Evolutionary conservation across 2,329 filamentous ascomycete species (phyloP).

Genomic region (Aspergillus cejpii): DNA sequence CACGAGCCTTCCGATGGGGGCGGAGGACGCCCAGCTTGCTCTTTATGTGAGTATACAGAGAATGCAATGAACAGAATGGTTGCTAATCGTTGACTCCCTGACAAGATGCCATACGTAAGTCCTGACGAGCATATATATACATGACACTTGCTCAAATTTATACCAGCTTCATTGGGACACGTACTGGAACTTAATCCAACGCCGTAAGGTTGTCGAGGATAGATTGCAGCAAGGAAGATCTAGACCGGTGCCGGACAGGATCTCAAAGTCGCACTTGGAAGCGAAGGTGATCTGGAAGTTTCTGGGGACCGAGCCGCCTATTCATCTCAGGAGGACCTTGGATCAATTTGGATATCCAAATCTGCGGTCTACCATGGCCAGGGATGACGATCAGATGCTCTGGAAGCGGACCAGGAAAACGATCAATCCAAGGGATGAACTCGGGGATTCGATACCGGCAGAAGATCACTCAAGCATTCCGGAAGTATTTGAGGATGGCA

Average conservation of each 20-base stretch:
- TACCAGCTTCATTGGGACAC: slow-evolving; percentile 57
- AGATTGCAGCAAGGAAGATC: slow-evolving; percentile 51
- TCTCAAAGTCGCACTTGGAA: slow-evolving; percentile 52
- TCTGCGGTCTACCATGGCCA: slow-evolving; percentile 52
- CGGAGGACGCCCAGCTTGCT: slow-evolving; percentile 23
- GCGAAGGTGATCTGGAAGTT: slow-evolving; percentile 58
- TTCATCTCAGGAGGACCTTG: slow-evolving; percentile 56
- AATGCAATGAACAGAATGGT: neutral
- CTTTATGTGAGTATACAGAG: slow-evolving; percentile 24
- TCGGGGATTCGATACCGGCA: slow-evolving; percentile 38
- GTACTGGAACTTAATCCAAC: slow-evolving; percentile 52
- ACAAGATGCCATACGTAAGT: slow-evolving; percentile 28
- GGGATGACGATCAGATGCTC: slow-evolving; percentile 62
- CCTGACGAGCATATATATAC: accelerated
- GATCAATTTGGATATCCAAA: slow-evolving; percentile 61
- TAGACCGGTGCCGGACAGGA: slow-evolving; percentile 49
- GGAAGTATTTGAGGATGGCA: slow-evolving; percentile 26
- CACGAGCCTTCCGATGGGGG: slow-evolving; percentile 4
- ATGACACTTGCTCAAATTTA: neutral
- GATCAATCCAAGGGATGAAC: slow-evolving; percentile 33
- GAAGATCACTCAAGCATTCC: slow-evolving; percentile 12
- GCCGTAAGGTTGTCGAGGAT: slow-evolving; percentile 50
- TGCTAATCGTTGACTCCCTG: slow-evolving; percentile 1
- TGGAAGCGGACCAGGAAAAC: slow-evolving; percentile 57
- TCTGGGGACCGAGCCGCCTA: slow-evolving; percentile 53